phyloP scores from a whole-genome alignment of 1,284 basidiomycete genomes.

The Moesziomyces parantarcticus region DNA sequence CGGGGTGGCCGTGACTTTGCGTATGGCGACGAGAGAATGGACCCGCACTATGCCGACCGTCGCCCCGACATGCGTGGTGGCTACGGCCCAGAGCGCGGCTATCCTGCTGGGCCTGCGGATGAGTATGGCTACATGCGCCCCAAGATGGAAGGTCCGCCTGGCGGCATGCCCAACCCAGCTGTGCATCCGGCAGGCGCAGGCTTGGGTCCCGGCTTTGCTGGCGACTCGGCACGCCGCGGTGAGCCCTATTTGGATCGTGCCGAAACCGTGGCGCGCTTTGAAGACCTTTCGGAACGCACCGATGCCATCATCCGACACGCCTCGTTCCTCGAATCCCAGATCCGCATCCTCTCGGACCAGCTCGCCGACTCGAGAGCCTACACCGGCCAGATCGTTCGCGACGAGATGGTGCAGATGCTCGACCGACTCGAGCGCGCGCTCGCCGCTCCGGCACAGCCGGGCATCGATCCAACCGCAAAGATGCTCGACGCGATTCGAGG shows the following conservation, averaged over 20 bases:
- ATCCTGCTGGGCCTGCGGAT: constrained; percentile 9
- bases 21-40: constrained; percentile 39
- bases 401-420: constrained; percentile 39
- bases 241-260: constrained; percentile 23
- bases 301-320: constrained; percentile 63
- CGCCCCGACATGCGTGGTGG: constrained; percentile 19
- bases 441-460: constrained; percentile 15
- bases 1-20: constrained; percentile 20
- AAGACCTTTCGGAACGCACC: constrained; percentile 61
- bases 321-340: constrained; percentile 57
- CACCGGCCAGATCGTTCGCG: constrained; percentile 27
- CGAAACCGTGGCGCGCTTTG: constrained; percentile 43
- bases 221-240: constrained; percentile 11
- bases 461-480: constrained; percentile 21
- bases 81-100: constrained; percentile 21
- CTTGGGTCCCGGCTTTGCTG: constrained; percentile 12
- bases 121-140: constrained; percentile 37
- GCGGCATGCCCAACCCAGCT: neutral
- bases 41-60: constrained; percentile 22
- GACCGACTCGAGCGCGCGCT: constrained; percentile 33
- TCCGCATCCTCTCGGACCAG: constrained; percentile 54
- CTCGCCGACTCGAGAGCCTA: constrained; percentile 39
- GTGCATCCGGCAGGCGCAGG: constrained; percentile 9
- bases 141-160: constrained; percentile 22
- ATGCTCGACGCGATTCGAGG: constrained; percentile 25